A percentile compares a stretch with the other conserved stretches of the same genome.
phyloP scores from a whole-genome alignment of 2,329 filamentous ascomycete genomes.

The Zalaria obscura region DNA sequence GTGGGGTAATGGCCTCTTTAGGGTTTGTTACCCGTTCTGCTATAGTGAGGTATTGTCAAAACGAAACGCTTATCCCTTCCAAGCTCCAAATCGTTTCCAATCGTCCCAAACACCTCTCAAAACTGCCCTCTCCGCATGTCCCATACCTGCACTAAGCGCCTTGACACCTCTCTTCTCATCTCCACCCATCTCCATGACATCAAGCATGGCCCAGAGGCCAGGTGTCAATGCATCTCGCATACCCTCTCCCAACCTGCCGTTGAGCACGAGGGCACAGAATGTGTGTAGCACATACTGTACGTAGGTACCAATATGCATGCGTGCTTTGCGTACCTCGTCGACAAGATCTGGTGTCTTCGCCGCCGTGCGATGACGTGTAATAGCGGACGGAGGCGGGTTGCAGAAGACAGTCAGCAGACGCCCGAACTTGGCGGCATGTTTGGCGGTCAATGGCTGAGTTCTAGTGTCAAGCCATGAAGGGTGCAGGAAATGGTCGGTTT shows the following conservation, averaged over 20 bases:
- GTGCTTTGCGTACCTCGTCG: slow-evolving; percentile 45
- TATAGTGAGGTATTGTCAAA: no score
- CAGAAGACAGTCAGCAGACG: slow-evolving; percentile 46
- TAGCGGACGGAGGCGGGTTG: slow-evolving; percentile 44
- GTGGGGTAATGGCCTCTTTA: no score
- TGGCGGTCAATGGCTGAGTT: slow-evolving; percentile 17
- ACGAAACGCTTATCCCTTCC: slow-evolving; percentile 5
- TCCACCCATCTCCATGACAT: slow-evolving; percentile 28
- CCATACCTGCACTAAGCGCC: slow-evolving; percentile 36
- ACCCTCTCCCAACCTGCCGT: slow-evolving; percentile 31
- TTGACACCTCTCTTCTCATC: slow-evolving; percentile 32
- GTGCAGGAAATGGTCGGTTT: slow-evolving; percentile 11
- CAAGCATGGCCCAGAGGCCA: slow-evolving; percentile 38
- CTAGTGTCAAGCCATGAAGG: slow-evolving; percentile 18
- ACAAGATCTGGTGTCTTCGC: slow-evolving; percentile 28
- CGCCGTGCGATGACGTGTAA: slow-evolving; percentile 23
- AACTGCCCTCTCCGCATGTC: slow-evolving; percentile 35
- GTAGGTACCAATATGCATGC: slow-evolving; percentile 42
- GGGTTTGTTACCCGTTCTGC: no score
- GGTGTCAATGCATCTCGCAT: slow-evolving; percentile 39
- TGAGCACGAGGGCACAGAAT: slow-evolving; percentile 40
- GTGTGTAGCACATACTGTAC: slow-evolving; percentile 43
- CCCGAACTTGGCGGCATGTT: slow-evolving; percentile 36
- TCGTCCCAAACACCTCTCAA: slow-evolving; percentile 40
- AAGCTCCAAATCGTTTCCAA: slow-evolving; percentile 23